Conservation (phyloP, 2,329 filamentous ascomycete genomes). For the Aspergillus ochraceus region DNA sequence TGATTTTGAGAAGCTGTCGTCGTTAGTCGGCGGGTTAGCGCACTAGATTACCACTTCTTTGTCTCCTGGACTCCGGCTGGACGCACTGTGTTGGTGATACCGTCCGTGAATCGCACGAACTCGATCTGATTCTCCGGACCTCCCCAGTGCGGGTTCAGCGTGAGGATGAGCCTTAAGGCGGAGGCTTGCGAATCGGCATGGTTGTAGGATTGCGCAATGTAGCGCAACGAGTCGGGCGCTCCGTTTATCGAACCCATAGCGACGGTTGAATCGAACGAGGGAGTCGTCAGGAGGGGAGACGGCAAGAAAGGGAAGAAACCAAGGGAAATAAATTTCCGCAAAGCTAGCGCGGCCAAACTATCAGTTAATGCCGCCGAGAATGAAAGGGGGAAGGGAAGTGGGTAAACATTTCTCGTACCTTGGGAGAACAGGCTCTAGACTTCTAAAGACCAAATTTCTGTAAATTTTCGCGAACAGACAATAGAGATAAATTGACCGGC, state of each 20-base stretch:
- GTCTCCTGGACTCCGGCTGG: background rate
- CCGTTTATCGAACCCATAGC: slow-evolving; percentile 26
- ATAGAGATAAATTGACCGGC: slow-evolving; percentile 15
- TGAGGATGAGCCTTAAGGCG: slow-evolving; percentile 74
- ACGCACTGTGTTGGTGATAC: slow-evolving; percentile 89
- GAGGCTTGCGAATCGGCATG: slow-evolving; percentile 74
- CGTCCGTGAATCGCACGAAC: slow-evolving; percentile 91
- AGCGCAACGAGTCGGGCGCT: slow-evolving; percentile 29
- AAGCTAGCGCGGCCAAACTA: background rate
- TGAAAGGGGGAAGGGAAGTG: background rate
- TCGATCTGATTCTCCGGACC: slow-evolving; percentile 71
- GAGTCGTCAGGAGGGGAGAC: background rate
- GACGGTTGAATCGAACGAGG: background rate
- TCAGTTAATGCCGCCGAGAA: background rate
- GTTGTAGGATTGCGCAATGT: slow-evolving; percentile 77
- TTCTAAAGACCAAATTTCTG: background rate
- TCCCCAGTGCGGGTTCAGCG: slow-evolving; percentile 81
- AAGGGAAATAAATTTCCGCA: background rate
- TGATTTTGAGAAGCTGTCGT: slow-evolving; percentile 51
- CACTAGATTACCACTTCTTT: background rate
- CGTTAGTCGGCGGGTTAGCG: slow-evolving; percentile 18
- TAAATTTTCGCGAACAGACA: background rate
- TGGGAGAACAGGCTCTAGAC: background rate
- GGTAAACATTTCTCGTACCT: background rate
- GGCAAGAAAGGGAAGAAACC: background rate